Evolutionary conservation across 768 basidiomycete species (phyloP), one percentile per base, ranked within the genome.

Genomic region (Asterophora parasitica): DNA sequence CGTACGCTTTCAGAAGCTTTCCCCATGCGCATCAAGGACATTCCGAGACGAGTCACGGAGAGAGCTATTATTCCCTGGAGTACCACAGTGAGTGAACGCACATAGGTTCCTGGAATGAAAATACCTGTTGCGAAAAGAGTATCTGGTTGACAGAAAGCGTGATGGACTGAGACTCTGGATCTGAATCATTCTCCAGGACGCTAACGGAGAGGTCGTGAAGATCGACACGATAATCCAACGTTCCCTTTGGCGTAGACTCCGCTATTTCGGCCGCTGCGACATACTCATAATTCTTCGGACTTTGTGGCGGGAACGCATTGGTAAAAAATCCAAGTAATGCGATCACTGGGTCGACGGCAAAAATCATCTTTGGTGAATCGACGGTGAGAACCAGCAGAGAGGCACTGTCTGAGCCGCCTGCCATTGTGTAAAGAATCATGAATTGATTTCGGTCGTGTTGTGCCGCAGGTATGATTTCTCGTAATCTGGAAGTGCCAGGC

Each of bases 401-500:
- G 31, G 82, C 72, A 16, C 68, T 61, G 42, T 75, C 69, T 7
- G 61, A 35, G 1, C 81, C 82, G 12, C 85, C 83, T 9, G 91
- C 76, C 54, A 78, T 78, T 2, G 89, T 89, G 64, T 89, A 97
- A 27, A 96, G 77, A 13, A 96, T 61, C 90, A 95, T 96, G 61
- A 98, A 86, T 59, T 96, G 92, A 50, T 94, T 93, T 42, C 88
- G 74, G 50, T 85, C 79, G 57, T 96, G 92, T 48, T 83, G 79
- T 11, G 91, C 87, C 4, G 92, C 85, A 10, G 96, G 95, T 51
- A 99, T 89, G 48, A 99, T 93, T 64, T 98, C 94, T 34, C 93
- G 81, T 72, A 93, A 97, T 58, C 79, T 85, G 19, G 91, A 88
- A 39, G 73, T 72, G 6, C 91, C 90, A 0, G 88, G 79, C 44